Evolutionary conservation across 495 filamentous ascomycete genomes (phyloP).

Genomic region (Penicillium herquei): DNA sequence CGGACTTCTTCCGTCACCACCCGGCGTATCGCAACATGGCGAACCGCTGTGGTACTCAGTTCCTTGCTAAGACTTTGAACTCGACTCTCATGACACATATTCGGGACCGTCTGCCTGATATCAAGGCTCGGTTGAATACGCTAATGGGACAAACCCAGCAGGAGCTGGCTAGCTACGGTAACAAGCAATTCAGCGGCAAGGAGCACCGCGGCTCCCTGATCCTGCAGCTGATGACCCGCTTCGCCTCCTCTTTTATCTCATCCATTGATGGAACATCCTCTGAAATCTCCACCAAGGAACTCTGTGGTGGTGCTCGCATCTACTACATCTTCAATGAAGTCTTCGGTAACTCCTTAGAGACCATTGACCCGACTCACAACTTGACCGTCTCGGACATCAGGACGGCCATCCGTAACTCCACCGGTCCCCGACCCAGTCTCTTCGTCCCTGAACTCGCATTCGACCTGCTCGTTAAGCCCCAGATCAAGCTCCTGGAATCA

Average conservation of each 20-base stretch:
- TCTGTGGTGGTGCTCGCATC: conserved; percentile 93
- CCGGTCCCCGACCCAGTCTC: conserved; percentile 88
- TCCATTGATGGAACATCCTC: conserved; percentile 98
- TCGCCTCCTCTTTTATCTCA: conserved; percentile 96
- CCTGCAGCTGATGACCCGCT: conserved; percentile 95
- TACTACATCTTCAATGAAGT: conserved; percentile 99
- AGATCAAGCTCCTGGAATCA: conserved; percentile 95
- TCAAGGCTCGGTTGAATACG: conserved; percentile 96
- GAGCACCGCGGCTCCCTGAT: conserved; percentile 95
- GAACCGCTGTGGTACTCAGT: conserved; percentile 90
- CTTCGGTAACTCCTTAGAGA: conserved; percentile 94
- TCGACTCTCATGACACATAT: conserved; percentile 95
- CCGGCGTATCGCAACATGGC: conserved; percentile 97
- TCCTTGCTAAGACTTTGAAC: conserved; percentile 92
- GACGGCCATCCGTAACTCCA: conserved; percentile 97
- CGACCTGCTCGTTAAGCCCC: conserved; percentile 94
- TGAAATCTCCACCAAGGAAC: conserved; percentile 97
- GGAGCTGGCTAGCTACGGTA: conserved; percentile 96
- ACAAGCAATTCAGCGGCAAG: conserved; percentile 96
- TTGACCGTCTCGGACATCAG: conserved; percentile 95
- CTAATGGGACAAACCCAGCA: conserved; percentile 99
- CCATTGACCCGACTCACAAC: conserved; percentile 92
- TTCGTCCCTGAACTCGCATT: conserved; percentile 98
- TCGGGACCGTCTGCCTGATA: conserved; percentile 91
- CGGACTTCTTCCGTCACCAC: conserved; percentile 95